Percentiles rank a stretch among this genome's conserved stretches.
These are phyloP conservation scores for Talaromyces funiculosus DNA, from an alignment of 2,329 filamentous ascomycete species.

Conservation along the genomic window DNA sequence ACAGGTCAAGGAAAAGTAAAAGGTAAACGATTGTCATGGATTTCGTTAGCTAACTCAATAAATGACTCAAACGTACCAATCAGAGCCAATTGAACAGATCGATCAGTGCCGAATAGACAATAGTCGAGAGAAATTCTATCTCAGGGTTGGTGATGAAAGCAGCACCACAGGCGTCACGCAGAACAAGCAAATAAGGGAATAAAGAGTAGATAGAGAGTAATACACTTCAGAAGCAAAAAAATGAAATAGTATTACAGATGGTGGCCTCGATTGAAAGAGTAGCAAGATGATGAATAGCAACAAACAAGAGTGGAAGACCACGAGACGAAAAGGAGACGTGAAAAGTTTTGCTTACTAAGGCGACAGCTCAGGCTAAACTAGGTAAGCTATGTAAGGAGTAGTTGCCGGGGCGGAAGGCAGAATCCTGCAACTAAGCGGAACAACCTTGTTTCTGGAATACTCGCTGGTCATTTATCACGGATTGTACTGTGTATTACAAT, in stretches of 20 bases:
- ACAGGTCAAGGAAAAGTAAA: not conserved
- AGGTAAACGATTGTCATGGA: not conserved
- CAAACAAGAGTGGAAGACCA: not conserved
- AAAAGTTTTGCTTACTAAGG: constrained; percentile 2
- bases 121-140: not conserved
- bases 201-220: not conserved
- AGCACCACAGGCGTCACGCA: not conserved
- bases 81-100: not conserved
- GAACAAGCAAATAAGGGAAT: not conserved
- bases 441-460: not conserved
- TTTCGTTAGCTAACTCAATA: not conserved
- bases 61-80: not conserved
- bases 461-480: not conserved
- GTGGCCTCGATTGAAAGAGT: not conserved
- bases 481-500: not conserved
- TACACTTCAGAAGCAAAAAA: not conserved
- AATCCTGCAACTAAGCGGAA: not conserved
- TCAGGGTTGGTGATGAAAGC: not conserved
- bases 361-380: not conserved
- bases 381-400: not conserved
- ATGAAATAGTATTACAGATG: constrained; percentile 5
- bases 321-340: not conserved
- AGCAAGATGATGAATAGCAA: not conserved
- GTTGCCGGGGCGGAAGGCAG: constrained; percentile 1
- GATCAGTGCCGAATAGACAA: not conserved